Evolutionary conservation across 2,329 filamentous ascomycete species (phyloP).

Genomic region (Colletotrichum sansevieriae): DNA sequence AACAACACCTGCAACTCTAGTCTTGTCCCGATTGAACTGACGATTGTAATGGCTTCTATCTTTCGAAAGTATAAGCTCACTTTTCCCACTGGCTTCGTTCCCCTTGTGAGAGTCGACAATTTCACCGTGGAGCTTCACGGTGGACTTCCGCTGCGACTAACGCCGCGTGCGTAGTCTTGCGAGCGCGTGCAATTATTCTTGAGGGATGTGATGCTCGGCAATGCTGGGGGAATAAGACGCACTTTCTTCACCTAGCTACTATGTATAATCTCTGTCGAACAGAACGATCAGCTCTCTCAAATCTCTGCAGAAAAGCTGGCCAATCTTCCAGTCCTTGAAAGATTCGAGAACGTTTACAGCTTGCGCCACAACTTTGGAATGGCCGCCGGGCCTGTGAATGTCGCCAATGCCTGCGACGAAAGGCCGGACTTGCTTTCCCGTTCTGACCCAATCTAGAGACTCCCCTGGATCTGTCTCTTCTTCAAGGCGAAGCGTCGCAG

Average conservation of each 20-base stretch:
- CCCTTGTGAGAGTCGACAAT: background rate
- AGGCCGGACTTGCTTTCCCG: background rate
- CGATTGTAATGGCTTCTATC: background rate
- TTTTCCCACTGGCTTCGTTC: background rate
- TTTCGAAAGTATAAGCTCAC: background rate
- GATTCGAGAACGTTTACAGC: background rate
- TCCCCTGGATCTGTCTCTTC: background rate
- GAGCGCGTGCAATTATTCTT: too few relatives aligned
- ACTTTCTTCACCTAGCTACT: background rate
- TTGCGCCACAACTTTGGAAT: background rate
- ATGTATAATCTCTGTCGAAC: background rate
- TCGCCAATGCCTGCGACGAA: conserved; percentile 7
- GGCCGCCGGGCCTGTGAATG: background rate
- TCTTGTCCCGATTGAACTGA: background rate
- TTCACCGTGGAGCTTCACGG: conserved; percentile 1
- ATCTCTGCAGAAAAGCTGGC: background rate
- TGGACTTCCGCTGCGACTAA: background rate
- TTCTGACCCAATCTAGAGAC: background rate
- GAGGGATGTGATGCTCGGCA: too few relatives aligned
- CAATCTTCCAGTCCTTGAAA: background rate
- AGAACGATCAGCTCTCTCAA: background rate
- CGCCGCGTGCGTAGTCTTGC: background rate
- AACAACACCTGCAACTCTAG: background rate
- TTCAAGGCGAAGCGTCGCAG: background rate
- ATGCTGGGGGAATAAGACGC: too few relatives aligned